Percentiles rank a stretch among this genome's conserved stretches.
These are phyloP conservation scores for Trichoderma parareesei DNA, from an alignment of 495 filamentous ascomycete genomes.

Conservation along the genomic window DNA sequence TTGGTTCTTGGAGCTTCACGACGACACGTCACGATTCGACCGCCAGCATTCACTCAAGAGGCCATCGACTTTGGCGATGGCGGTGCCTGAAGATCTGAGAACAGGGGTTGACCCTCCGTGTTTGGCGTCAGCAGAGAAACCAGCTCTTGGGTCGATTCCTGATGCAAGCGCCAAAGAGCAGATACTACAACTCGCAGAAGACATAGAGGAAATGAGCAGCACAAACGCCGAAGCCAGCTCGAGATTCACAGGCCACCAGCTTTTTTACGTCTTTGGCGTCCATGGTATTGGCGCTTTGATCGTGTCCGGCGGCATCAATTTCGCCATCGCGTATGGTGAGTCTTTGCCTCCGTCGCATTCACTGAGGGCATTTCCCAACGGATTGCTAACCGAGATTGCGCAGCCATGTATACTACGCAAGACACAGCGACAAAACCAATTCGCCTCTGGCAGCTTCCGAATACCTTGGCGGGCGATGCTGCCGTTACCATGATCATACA, in stretches of 20 bases:
- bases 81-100: not conserved
- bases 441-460: slow-evolving; percentile 32
- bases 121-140: not conserved
- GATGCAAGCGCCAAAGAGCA: not conserved
- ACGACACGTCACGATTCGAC: too few relatives aligned
- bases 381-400: not conserved
- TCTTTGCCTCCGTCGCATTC: not conserved
- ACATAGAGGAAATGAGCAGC: not conserved
- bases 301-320: slow-evolving; percentile 35
- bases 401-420: slow-evolving; percentile 30
- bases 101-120: not conserved
- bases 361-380: not conserved
- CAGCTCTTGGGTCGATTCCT: not conserved
- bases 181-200: not conserved
- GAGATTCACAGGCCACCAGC: slow-evolving; percentile 27
- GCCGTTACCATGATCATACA: slow-evolving; percentile 29
- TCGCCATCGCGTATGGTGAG: slow-evolving; percentile 37
- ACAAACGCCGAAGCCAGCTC: slow-evolving; percentile 19
- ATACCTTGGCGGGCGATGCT: slow-evolving; percentile 36
- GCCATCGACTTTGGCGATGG: not conserved
- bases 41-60: too few relatives aligned
- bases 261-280: slow-evolving; percentile 32
- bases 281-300: slow-evolving; percentile 32
- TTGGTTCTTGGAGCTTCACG: too few relatives aligned
- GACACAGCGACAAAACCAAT: slow-evolving; percentile 20